A percentile compares a stretch with the other conserved stretches of the same genome.
Conservation (phyloP, 495 filamentous ascomycete species). For the Aspergillus heteromorphus region DNA sequence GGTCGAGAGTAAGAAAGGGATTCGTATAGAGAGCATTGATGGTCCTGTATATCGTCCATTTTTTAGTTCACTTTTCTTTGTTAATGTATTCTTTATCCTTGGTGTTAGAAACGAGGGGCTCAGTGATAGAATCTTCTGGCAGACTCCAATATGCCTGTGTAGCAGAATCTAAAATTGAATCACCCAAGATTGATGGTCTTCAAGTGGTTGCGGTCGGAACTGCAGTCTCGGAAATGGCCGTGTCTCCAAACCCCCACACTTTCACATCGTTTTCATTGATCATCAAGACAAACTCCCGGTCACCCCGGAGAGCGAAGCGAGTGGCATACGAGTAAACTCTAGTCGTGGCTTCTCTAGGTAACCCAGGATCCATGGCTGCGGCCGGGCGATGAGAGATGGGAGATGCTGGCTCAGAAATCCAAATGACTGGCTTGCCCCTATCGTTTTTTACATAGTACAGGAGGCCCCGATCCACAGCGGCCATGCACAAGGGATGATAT, state of each 20-base stretch:
- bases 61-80: conserved; percentile 32
- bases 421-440: conserved; percentile 13
- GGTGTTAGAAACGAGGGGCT: not conserved
- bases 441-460: conserved; percentile 19
- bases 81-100: conserved; percentile 28
- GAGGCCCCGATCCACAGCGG: conserved; percentile 9
- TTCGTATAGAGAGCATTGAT: conserved; percentile 15
- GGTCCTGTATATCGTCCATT: conserved; percentile 22
- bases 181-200: conserved; percentile 10
- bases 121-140: not conserved
- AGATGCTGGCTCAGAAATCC: conserved; percentile 18
- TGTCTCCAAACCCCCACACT: conserved; percentile 17
- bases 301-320: conserved; percentile 12
- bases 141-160: too few relatives aligned
- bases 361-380: conserved; percentile 6
- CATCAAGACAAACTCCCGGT: conserved; percentile 12
- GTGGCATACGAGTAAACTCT: conserved; percentile 5
- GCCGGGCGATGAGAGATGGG: conserved; percentile 8
- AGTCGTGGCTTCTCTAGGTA: conserved; percentile 8
- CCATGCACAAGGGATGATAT: conserved; percentile 7
- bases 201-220: not conserved
- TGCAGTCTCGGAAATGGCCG: not conserved
- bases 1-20: not conserved
- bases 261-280: conserved; percentile 10
- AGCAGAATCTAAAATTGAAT: not conserved